Evolutionary conservation across 495 filamentous ascomycete genomes (phyloP).

Genomic region (Trichocladium uniseriatum): DNA sequence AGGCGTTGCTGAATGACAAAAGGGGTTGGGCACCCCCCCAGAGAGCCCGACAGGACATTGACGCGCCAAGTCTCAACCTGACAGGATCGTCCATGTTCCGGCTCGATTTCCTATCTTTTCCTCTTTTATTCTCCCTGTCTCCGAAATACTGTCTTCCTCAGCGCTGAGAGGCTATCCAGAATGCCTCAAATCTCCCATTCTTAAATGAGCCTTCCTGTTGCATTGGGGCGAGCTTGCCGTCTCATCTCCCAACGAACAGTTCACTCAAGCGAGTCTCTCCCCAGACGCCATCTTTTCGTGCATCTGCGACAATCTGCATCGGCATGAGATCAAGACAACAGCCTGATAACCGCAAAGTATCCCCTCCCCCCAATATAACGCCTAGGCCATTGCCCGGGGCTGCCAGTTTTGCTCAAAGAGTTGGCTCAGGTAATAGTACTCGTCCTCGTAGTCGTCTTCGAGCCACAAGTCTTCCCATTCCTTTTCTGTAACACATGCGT

Average conservation of each 20-base stretch:
- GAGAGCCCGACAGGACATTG: not conserved
- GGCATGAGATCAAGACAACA: not conserved
- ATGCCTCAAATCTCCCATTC: no score
- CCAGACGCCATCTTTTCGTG: slow-evolving; percentile 10
- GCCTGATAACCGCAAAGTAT: not conserved
- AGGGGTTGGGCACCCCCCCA: not conserved
- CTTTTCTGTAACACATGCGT: slow-evolving; percentile 19
- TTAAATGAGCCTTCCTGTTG: no score
- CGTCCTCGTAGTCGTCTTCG: slow-evolving; percentile 34
- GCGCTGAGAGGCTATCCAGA: no score
- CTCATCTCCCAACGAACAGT: no score
- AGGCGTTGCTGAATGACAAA: not conserved
- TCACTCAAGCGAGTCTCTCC: no score
- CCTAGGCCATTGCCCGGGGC: slow-evolving; percentile 34
- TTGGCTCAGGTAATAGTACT: slow-evolving; percentile 45
- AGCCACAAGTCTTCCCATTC: slow-evolving; percentile 33
- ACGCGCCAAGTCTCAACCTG: no score
- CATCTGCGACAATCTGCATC: slow-evolving; percentile 10
- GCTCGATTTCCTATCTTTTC: no score
- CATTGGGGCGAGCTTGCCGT: no score
- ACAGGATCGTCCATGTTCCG: not conserved
- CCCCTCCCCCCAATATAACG: not conserved
- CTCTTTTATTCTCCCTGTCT: not conserved
- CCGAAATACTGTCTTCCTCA: not conserved
- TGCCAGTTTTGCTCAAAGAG: slow-evolving; percentile 44